Conservation (phyloP, 352 stramenopile genomes). For the Blastocystis sp. region DNA sequence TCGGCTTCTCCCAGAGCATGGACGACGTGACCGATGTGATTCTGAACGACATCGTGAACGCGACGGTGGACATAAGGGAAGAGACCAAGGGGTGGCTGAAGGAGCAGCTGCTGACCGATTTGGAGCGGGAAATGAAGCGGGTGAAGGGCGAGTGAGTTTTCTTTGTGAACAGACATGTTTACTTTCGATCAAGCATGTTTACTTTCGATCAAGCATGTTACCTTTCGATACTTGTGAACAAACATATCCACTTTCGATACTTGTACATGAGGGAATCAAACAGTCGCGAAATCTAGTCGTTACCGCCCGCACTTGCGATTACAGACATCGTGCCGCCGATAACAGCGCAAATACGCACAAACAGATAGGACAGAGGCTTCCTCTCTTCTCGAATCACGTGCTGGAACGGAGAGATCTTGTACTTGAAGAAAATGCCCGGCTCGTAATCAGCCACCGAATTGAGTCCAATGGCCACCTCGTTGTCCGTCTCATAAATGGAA, state of each 20-base stretch:
- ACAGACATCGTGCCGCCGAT: conserved; percentile 83
- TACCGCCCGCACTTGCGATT: neutral
- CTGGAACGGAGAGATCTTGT: conserved; percentile 88
- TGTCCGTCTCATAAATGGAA: conserved; percentile 58
- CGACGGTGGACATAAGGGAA: neutral
- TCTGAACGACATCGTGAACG: neutral
- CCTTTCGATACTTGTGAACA: neutral
- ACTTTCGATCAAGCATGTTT: too few relatives aligned
- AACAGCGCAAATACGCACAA: conserved; percentile 84
- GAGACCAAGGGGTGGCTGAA: conserved; percentile 30
- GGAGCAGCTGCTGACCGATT: conserved; percentile 18
- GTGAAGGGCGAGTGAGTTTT: neutral
- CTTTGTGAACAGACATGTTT: neutral
- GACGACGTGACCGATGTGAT: neutral
- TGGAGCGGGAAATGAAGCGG: neutral
- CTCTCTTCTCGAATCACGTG: conserved; percentile 81
- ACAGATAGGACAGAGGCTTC: conserved; percentile 81
- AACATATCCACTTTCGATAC: neutral
- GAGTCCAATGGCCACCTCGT: neutral
- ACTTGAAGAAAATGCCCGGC: conserved; percentile 88
- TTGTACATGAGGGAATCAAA: conserved; percentile 5
- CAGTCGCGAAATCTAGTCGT: conserved; percentile 27
- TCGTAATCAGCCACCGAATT: neutral
- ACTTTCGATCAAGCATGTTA: neutral
- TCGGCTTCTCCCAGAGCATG: neutral